Conservation (phyloP, 2,329 filamentous ascomycete genomes). For the Chaetomium globosum region DNA sequence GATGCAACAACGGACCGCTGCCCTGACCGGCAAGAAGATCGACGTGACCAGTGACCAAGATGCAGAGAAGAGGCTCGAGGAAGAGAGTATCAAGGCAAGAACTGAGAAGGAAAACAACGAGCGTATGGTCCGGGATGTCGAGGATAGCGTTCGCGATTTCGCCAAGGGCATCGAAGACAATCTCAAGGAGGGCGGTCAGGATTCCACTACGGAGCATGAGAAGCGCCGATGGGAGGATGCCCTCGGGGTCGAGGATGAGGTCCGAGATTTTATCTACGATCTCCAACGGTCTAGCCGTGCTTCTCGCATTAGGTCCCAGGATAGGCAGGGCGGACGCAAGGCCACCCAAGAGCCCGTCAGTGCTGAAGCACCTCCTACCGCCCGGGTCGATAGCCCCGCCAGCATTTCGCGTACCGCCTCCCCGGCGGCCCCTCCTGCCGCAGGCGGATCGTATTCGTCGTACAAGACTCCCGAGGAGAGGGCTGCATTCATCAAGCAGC, state of each 20-base stretch:
- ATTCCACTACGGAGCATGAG: conserved; percentile 83
- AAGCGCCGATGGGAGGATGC: conserved; percentile 93
- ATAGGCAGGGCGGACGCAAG: conserved; percentile 53
- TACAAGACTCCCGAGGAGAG: conserved; percentile 92
- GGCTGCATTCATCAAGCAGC: conserved; percentile 94
- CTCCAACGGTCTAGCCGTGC: conserved; percentile 83
- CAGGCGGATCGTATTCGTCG: conserved; percentile 70
- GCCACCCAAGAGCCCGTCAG: conserved; percentile 49
- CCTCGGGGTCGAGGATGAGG: conserved; percentile 92
- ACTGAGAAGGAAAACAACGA: conserved; percentile 93
- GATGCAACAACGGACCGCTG: conserved; percentile 97
- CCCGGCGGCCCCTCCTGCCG: conserved; percentile 49
- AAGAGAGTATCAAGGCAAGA: conserved; percentile 78
- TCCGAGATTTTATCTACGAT: conserved; percentile 97
- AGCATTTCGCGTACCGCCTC: conserved; percentile 59
- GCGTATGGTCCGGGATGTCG: conserved; percentile 93
- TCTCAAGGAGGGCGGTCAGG: conserved; percentile 77
- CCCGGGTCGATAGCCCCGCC: conserved; percentile 55
- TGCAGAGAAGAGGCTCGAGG: conserved; percentile 82
- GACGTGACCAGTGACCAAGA: conserved; percentile 73
- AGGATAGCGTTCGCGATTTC: conserved; percentile 92
- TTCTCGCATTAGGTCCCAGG: conserved; percentile 66
- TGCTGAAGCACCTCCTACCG: conserved; percentile 49
- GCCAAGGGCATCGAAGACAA: conserved; percentile 80
- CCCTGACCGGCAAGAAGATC: conserved; percentile 81